Evolutionary conservation across 495 filamentous ascomycete species (phyloP).

Genomic region (Recurvomyces mirabilis): DNA sequence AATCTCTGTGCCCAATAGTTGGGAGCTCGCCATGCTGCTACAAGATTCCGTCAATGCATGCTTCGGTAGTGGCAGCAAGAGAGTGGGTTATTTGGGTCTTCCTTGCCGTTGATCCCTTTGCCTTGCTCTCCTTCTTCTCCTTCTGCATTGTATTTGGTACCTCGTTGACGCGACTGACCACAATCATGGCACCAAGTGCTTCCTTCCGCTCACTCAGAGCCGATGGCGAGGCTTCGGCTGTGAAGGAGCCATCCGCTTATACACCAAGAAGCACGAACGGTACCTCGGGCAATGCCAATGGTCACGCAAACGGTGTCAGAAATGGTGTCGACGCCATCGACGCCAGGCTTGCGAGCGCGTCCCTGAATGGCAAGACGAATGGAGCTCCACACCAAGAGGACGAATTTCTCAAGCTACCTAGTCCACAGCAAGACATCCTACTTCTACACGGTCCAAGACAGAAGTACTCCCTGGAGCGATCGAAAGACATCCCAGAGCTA

Average conservation of each 20-base stretch:
- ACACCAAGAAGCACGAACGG: no score
- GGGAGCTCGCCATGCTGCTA: not conserved
- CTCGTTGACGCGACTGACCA: no score
- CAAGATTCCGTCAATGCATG: not conserved
- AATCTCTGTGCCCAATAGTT: no score
- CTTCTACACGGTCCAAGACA: constrained; percentile 20
- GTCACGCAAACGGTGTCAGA: not conserved
- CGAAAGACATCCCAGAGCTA: constrained; percentile 15
- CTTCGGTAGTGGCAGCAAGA: not conserved
- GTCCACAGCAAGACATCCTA: constrained; percentile 16
- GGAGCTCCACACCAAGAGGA: not conserved
- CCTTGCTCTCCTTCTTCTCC: not conserved
- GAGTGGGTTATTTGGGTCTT: constrained; percentile 7
- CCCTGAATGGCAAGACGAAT: constrained; percentile 1
- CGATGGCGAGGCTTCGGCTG: no score
- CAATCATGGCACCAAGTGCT: no score
- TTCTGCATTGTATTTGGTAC: not conserved
- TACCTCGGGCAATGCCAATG: constrained; percentile 2
- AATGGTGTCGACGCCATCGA: not conserved
- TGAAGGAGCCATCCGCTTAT: no score
- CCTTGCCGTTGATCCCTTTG: constrained; percentile 4
- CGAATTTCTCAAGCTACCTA: constrained; percentile 3
- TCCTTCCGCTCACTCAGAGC: no score
- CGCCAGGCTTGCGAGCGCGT: no score
- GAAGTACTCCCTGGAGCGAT: constrained; percentile 14